phyloP scores from a whole-genome alignment of 2,329 filamentous ascomycete genomes.

The Aspergillus sp. region DNA sequence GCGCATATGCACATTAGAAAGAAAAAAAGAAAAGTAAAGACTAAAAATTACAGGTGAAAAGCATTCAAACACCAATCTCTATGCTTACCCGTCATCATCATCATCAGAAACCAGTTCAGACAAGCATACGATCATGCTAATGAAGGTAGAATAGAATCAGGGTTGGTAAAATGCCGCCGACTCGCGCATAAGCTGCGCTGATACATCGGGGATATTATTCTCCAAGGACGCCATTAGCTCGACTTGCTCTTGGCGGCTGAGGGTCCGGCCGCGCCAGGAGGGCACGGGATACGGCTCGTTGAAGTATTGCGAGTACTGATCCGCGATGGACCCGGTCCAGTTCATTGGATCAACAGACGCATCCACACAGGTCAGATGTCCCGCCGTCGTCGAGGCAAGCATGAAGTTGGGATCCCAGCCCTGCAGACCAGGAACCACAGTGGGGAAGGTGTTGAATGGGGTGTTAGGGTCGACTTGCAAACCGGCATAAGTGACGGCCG shows the following conservation, averaged over 20 bases:
- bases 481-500: constrained; percentile 16
- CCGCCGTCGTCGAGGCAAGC: constrained; percentile 28
- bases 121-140: too few relatives aligned
- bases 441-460: constrained; percentile 34
- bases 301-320: constrained; percentile 42
- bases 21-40: too few relatives aligned
- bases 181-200: constrained; percentile 31
- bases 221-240: constrained; percentile 77
- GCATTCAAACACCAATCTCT: too few relatives aligned
- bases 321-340: constrained; percentile 37
- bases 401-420: constrained; percentile 37
- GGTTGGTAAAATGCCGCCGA: constrained; percentile 36
- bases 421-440: constrained; percentile 31
- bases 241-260: constrained; percentile 72
- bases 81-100: too few relatives aligned
- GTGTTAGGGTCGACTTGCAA: constrained; percentile 30
- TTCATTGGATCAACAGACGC: constrained; percentile 32
- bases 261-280: constrained; percentile 52
- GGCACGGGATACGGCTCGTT: constrained; percentile 39
- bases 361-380: constrained; percentile 28
- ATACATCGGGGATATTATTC: constrained; percentile 43
- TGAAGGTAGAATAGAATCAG: constrained; percentile 6
- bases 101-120: too few relatives aligned
- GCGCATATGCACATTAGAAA: too few relatives aligned
- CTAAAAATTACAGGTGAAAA: too few relatives aligned